These are phyloP conservation scores for Tetradesmus obliquus DNA, from an alignment of 139 green algal species.

Conservation along the genomic window DNA sequence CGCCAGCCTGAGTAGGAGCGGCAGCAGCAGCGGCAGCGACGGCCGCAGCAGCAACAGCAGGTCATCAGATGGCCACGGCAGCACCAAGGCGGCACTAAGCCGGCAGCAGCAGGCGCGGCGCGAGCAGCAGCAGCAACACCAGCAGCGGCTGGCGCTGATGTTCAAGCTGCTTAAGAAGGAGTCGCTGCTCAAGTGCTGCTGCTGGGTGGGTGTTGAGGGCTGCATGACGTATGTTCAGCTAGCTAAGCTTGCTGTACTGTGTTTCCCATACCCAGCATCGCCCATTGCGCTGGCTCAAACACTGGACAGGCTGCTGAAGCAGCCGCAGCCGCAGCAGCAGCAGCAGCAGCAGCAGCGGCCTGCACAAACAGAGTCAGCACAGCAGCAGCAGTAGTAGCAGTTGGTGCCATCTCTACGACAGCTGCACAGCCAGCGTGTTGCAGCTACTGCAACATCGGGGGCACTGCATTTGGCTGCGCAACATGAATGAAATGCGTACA, in stretches of 20 bases:
- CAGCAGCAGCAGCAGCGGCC: background rate
- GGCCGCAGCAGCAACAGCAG: background rate
- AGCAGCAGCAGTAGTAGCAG: background rate
- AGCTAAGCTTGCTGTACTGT: background rate
- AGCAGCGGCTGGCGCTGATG: background rate
- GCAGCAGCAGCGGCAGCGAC: background rate
- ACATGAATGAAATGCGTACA: too few relatives aligned
- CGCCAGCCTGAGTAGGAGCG: background rate
- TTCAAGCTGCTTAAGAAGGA: conserved; percentile 3
- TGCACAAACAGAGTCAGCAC: background rate
- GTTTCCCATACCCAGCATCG: background rate
- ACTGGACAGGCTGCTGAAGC: background rate
- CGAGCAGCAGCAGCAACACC: background rate
- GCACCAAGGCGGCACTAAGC: background rate
- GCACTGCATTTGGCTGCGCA: too few relatives aligned
- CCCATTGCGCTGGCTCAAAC: background rate
- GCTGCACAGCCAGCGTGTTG: too few relatives aligned
- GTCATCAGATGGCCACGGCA: background rate
- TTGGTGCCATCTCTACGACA: too few relatives aligned
- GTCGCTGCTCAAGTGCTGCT: background rate
- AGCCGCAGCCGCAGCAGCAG: background rate
- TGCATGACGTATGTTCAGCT: background rate
- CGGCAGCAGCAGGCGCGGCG: background rate
- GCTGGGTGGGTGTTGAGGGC: background rate
- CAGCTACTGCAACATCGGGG: too few relatives aligned